These are phyloP conservation scores for Tetrahymena elliotti DNA, from an alignment of 73 alveolate species.

Conservation along the genomic window DNA sequence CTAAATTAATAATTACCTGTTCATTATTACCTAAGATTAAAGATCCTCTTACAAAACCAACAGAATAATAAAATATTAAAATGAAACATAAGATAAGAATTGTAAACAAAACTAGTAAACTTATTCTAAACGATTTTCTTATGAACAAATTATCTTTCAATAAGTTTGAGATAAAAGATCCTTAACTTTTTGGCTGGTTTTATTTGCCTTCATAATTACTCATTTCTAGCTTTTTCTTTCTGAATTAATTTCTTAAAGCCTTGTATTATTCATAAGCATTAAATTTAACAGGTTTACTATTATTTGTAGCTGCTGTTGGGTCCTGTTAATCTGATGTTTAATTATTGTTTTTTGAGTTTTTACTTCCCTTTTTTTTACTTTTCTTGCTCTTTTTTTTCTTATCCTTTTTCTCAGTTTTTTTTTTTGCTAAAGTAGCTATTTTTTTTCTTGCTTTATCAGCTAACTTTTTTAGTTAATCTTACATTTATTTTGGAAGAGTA, in stretches of 20 bases:
- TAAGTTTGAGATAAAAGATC: not conserved
- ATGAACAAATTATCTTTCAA: no score
- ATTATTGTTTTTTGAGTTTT: not conserved
- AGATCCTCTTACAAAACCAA: not conserved
- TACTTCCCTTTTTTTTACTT: no score
- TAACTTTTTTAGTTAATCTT: no score
- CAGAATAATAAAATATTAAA: not conserved
- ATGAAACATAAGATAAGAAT: no score
- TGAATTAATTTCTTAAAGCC: not conserved
- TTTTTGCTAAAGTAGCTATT: no score
- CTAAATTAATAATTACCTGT: not conserved
- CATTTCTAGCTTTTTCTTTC: not conserved
- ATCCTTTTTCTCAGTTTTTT: not conserved
- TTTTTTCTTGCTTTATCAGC: no score
- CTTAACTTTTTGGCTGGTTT: not conserved
- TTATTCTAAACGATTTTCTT: not conserved
- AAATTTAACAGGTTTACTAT: no score
- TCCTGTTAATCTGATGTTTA: no score
- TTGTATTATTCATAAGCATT: not conserved
- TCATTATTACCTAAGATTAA: not conserved
- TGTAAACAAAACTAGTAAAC: not conserved
- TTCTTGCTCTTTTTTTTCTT: no score
- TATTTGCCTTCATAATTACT: not conserved
- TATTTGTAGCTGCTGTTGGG: no score
- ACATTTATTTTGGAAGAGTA: no score